Percentiles rank a stretch among this genome's conserved stretches.
These are phyloP conservation scores for Tulasnella sp. DNA, from an alignment of 768 basidiomycete species.

Conservation along the genomic window DNA sequence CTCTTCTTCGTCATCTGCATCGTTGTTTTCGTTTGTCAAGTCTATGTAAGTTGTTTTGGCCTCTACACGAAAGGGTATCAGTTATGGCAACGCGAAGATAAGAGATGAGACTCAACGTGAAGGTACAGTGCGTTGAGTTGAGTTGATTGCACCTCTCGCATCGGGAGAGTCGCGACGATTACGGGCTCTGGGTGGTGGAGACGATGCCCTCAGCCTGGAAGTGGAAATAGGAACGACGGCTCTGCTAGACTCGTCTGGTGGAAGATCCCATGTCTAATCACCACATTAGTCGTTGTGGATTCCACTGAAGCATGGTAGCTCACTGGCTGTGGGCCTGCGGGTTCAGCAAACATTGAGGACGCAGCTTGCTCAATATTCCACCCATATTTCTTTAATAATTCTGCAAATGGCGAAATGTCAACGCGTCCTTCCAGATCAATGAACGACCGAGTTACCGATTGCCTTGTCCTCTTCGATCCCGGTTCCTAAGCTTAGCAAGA, in stretches of 20 bases:
- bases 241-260: no score
- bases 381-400: constrained; percentile 2
- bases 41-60: constrained; percentile 1
- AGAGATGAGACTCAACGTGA: neutral
- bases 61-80: neutral
- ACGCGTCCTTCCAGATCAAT: no score
- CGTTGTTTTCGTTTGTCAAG: no score
- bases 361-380: constrained; percentile 9
- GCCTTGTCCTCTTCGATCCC: constrained; percentile 2
- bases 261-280: neutral
- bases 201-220: neutral
- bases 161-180: neutral
- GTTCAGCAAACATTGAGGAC: neutral
- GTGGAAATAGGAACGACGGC: neutral
- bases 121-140: neutral
- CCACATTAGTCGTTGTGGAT: neutral
- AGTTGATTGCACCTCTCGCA: neutral
- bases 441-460: neutral
- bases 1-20: constrained; percentile 12
- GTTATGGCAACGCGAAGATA: neutral
- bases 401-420: no score
- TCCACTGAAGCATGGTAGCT: neutral
- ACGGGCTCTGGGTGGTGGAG: neutral
- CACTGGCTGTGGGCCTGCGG: neutral
- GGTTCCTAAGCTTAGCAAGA: neutral